A percentile compares a stretch with the other conserved stretches of the same genome.
phyloP scores from a whole-genome alignment of 2,329 filamentous ascomycete genomes.

The Dryadomyces sulphureus region DNA sequence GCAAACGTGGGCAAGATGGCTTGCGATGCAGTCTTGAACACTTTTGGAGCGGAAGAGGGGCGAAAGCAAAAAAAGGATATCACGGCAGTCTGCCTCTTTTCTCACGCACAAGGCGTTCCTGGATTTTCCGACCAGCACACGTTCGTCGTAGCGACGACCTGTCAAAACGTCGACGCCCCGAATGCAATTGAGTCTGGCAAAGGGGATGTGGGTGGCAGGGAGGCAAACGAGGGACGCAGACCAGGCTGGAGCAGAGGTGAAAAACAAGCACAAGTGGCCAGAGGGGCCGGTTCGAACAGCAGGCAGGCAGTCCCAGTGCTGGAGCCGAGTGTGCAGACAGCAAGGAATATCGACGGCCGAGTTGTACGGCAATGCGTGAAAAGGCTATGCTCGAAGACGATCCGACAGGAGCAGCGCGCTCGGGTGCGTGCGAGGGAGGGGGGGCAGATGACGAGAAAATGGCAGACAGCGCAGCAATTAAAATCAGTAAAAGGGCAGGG shows the following conservation, averaged over 20 bases:
- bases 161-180: not conserved
- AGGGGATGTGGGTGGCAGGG: no score
- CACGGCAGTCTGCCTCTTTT: not conserved
- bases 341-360: not conserved
- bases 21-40: no score
- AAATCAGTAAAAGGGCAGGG: not conserved
- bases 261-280: not conserved
- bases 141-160: not conserved
- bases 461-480: not conserved
- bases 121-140: not conserved
- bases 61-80: no score
- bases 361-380: not conserved
- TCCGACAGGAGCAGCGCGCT: not conserved
- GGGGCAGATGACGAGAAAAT: not conserved
- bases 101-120: not conserved
- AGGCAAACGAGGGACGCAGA: constrained; percentile 1
- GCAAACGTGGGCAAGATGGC: no score
- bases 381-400: not conserved
- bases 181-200: not conserved
- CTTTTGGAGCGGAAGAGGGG: no score
- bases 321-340: no score
- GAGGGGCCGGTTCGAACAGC: not conserved
- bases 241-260: not conserved
- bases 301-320: not conserved
- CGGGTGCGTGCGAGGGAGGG: no score